A percentile compares a stretch with the other conserved stretches of the same genome.
These are phyloP conservation scores for Globisporangium spiculum DNA, from an alignment of 352 stramenopile species.

Conservation along the genomic window DNA sequence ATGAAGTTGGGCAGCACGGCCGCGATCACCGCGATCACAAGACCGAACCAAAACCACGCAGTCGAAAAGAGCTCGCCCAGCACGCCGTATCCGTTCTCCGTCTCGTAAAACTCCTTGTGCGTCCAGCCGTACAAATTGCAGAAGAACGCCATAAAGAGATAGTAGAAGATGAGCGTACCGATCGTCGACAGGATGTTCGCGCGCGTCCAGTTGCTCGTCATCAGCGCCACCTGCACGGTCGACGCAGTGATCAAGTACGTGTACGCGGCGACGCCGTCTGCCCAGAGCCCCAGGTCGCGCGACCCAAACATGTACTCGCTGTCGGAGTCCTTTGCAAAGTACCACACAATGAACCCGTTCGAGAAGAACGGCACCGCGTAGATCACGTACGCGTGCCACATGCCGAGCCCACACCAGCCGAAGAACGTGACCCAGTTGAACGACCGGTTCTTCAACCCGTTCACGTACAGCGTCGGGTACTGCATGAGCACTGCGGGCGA, in stretches of 20 bases:
- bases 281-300: slow-evolving; percentile 76
- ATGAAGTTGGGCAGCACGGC: slow-evolving; percentile 86
- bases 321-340: slow-evolving; percentile 54
- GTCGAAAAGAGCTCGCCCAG: slow-evolving; percentile 53
- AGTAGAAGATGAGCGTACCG: slow-evolving; percentile 86
- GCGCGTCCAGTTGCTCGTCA: slow-evolving; percentile 89
- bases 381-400: slow-evolving; percentile 89
- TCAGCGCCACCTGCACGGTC: slow-evolving; percentile 79
- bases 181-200: slow-evolving; percentile 71
- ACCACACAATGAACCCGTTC: slow-evolving; percentile 83
- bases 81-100: slow-evolving; percentile 64
- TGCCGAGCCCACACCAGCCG: slow-evolving; percentile 77
- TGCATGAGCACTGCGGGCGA: slow-evolving; percentile 88
- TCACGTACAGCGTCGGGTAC: slow-evolving; percentile 87
- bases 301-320: slow-evolving; percentile 60
- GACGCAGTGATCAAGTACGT: slow-evolving; percentile 86
- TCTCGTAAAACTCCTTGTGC: slow-evolving; percentile 78
- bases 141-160: slow-evolving; percentile 84
- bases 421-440: slow-evolving; percentile 90
- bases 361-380: slow-evolving; percentile 83
- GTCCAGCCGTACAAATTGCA: slow-evolving; percentile 74
- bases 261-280: slow-evolving; percentile 77
- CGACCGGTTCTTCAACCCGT: slow-evolving; percentile 84
- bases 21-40: slow-evolving; percentile 54
- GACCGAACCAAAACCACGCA: slow-evolving; percentile 86